Percentiles rank a stretch among this genome's conserved stretches.
Evolutionary conservation across 2,329 filamentous ascomycete species (phyloP).

Genomic region (Daldinia sp.): DNA sequence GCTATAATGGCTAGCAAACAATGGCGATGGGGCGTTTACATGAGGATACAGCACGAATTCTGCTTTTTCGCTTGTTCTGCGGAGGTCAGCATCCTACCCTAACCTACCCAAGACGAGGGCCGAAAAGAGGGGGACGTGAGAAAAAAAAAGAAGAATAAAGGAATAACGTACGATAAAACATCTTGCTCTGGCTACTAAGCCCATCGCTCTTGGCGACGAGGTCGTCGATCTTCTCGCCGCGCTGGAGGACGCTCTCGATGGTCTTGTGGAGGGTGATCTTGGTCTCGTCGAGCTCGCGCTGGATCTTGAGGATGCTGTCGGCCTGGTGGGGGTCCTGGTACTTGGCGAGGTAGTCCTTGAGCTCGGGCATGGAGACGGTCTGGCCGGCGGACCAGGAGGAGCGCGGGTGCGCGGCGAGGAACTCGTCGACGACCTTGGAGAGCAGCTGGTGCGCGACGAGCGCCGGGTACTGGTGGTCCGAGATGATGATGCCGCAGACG

Average conservation of each 20-base stretch:
- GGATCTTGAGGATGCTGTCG: constrained; percentile 94
- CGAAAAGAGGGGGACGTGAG: constrained; percentile 2
- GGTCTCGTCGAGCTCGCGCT: constrained; percentile 96
- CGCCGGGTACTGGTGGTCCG: constrained; percentile 78
- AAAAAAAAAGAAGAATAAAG: background rate
- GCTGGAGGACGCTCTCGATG: constrained; percentile 87
- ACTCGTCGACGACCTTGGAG: constrained; percentile 89
- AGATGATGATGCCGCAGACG: constrained; percentile 81
- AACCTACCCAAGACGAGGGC: background rate
- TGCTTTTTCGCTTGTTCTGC: constrained; percentile 79
- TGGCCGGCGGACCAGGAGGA: constrained; percentile 72
- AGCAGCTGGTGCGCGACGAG: constrained; percentile 89
- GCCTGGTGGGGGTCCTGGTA: constrained; percentile 91
- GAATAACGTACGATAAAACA: constrained; percentile 85
- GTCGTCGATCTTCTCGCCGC: constrained; percentile 96
- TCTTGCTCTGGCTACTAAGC: constrained; percentile 91
- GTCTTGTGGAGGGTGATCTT: constrained; percentile 98
- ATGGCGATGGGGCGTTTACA: constrained; percentile 61
- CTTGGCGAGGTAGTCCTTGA: constrained; percentile 78
- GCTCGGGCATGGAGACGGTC: constrained; percentile 73
- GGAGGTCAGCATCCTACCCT: constrained; percentile 32
- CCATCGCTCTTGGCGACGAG: constrained; percentile 94
- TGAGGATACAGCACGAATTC: constrained; percentile 79
- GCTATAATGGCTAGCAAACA: constrained; percentile 11
- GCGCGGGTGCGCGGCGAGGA: constrained; percentile 79